Conservation (phyloP, 352 stramenopile genomes). For the Phytophthora pini region DNA sequence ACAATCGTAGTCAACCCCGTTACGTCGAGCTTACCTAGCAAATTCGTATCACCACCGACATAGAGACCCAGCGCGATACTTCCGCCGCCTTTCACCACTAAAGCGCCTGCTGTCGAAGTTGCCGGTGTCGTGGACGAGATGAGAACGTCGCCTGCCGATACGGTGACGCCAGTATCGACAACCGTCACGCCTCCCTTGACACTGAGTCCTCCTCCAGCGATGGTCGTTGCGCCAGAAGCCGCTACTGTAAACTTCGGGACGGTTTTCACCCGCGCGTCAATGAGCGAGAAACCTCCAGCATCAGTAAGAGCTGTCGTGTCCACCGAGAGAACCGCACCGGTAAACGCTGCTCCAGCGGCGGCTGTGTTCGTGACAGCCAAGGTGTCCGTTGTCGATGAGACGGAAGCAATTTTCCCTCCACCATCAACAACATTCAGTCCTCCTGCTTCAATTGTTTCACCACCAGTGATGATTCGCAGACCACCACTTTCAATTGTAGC, state of each 20-base stretch:
- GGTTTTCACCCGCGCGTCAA: constrained; percentile 9
- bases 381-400: neutral
- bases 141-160: too few species aligned
- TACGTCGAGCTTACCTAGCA: too few species aligned
- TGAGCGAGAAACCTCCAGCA: constrained; percentile 5
- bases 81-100: too few species aligned
- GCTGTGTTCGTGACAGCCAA: constrained; percentile 13
- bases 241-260: constrained; percentile 17
- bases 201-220: too few species aligned
- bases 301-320: constrained; percentile 12
- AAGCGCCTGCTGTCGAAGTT: too few species aligned
- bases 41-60: too few species aligned
- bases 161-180: too few species aligned
- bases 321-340: constrained; percentile 11
- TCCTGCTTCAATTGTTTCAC: constrained; percentile 45
- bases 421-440: constrained; percentile 31
- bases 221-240: too few species aligned
- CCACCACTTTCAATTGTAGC: constrained; percentile 50
- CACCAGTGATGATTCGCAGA: constrained; percentile 42
- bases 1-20: too few species aligned
- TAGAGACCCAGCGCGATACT: too few species aligned
- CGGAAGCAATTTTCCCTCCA: constrained; percentile 21
- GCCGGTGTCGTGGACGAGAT: too few species aligned
- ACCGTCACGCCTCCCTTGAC: too few species aligned
- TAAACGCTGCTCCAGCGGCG: neutral